Percentiles rank a stretch among this genome's conserved stretches.
Evolutionary conservation across 73 alveolate species (phyloP).

Genomic region (Urostyla sp.): DNA sequence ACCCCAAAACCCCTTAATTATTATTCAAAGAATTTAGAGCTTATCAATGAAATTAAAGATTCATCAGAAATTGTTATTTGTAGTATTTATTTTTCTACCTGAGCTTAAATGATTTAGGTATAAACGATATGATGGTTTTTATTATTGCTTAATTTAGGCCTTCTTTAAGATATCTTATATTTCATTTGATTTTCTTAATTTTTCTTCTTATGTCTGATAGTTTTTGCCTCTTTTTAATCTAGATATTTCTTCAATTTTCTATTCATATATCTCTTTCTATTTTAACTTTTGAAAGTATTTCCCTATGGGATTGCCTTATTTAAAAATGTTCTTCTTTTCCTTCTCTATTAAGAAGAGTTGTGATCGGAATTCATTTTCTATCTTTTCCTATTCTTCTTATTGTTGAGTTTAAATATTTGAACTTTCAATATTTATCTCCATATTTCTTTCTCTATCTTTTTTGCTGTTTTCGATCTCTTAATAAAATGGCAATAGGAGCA

Average conservation of each 20-base stretch:
- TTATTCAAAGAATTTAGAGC: too few relatives aligned
- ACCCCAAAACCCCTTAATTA: too few relatives aligned
- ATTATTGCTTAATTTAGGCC: constrained; percentile 22
- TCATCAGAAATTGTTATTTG: too few relatives aligned
- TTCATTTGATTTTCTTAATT: constrained; percentile 26
- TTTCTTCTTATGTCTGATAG: constrained; percentile 39
- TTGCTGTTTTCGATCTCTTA: constrained; percentile 19
- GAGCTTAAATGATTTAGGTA: constrained; percentile 27
- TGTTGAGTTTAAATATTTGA: too few relatives aligned
- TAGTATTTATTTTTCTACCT: constrained; percentile 17
- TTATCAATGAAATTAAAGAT: too few relatives aligned
- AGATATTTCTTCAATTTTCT: constrained; percentile 11
- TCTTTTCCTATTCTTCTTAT: neutral
- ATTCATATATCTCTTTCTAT: constrained; percentile 36
- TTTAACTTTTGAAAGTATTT: constrained; percentile 22
- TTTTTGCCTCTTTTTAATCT: constrained; percentile 36
- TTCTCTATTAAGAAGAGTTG: neutral
- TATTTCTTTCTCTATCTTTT: constrained; percentile 30
- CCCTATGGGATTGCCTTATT: constrained; percentile 45
- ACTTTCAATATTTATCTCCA: too few relatives aligned
- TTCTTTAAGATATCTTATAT: constrained; percentile 34
- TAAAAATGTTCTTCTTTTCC: neutral
- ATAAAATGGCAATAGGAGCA: constrained; percentile 37
- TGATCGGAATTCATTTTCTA: neutral
- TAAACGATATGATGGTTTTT: constrained; percentile 27